A percentile compares a stretch with the other conserved stretches of the same genome.
Evolutionary conservation across 2,329 filamentous ascomycete species (phyloP).

Genomic region (Microcyclospora pomicola): DNA sequence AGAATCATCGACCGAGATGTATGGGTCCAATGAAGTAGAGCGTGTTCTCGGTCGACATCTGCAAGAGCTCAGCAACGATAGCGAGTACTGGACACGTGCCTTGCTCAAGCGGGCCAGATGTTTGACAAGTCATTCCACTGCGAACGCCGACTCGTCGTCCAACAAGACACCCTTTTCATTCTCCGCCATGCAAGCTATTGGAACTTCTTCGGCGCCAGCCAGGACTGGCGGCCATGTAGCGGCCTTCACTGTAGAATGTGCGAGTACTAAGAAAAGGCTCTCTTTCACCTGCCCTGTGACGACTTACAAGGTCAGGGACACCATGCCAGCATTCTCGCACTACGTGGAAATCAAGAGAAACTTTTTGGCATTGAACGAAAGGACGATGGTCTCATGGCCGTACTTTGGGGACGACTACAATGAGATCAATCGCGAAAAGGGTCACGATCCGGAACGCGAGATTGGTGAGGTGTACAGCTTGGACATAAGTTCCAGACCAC

Average conservation of each 20-base stretch:
- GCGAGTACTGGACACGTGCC: conserved; percentile 14
- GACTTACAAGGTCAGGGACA: conserved; percentile 3
- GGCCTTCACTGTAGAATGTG: background rate
- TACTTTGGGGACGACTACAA: conserved; percentile 26
- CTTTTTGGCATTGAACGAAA: conserved; percentile 28
- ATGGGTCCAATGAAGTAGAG: conserved; percentile 9
- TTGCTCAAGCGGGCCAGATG: conserved; percentile 11
- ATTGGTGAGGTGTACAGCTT: conserved; percentile 15
- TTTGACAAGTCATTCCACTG: background rate
- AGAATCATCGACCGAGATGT: too few species aligned
- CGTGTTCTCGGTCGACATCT: conserved; percentile 11
- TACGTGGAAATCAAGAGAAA: conserved; percentile 30
- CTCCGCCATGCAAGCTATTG: conserved; percentile 7
- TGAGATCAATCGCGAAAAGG: conserved; percentile 16
- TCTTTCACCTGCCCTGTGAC: conserved; percentile 1
- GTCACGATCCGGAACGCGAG: background rate
- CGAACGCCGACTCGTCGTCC: background rate
- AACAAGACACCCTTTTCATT: conserved; percentile 4
- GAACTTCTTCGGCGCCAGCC: background rate
- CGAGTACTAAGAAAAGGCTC: background rate
- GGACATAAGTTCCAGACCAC: conserved; percentile 16
- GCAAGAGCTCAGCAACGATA: conserved; percentile 16
- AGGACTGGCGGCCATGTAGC: background rate
- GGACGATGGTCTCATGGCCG: conserved; percentile 27
- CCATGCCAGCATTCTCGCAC: conserved; percentile 28